Percentiles rank a stretch among this genome's conserved stretches.
phyloP scores from a whole-genome alignment of 805 yeast species.

The Sugiyamaella boreocaroliniensis region DNA sequence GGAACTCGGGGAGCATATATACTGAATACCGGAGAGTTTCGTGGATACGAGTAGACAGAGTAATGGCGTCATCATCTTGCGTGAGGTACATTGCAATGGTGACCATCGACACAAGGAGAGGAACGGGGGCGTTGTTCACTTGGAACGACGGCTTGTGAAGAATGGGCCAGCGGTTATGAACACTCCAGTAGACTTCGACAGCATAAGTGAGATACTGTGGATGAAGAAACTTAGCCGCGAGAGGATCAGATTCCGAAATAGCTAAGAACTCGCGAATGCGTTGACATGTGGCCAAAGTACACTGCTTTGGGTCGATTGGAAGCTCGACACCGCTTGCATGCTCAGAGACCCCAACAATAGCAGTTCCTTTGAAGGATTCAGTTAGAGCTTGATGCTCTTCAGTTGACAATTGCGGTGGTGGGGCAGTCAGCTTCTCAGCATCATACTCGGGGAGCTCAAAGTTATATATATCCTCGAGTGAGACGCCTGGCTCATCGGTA shows the following conservation, averaged over 20 bases:
- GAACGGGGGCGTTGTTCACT: conserved; percentile 39
- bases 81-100: conserved; percentile 39
- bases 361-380: not conserved
- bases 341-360: not conserved
- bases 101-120: conserved; percentile 47
- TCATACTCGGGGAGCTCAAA: not conserved
- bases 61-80: conserved; percentile 22
- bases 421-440: not conserved
- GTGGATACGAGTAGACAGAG: conserved; percentile 41
- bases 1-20: conserved; percentile 63
- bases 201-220: conserved; percentile 17
- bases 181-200: conserved; percentile 24
- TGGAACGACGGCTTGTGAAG: conserved; percentile 50
- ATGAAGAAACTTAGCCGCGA: conserved; percentile 13
- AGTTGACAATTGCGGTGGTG: not conserved
- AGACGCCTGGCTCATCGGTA: not conserved
- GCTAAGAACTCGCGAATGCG: conserved; percentile 3
- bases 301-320: not conserved
- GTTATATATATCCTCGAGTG: not conserved
- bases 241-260: conserved; percentile 6
- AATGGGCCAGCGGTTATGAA: conserved; percentile 50
- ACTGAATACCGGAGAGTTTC: conserved; percentile 56
- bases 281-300: conserved; percentile 7
- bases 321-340: not conserved
- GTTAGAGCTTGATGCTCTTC: not conserved